phyloP scores from a whole-genome alignment of 192 early-diverging fungal genomes.

The Allomyces javanicus region DNA sequence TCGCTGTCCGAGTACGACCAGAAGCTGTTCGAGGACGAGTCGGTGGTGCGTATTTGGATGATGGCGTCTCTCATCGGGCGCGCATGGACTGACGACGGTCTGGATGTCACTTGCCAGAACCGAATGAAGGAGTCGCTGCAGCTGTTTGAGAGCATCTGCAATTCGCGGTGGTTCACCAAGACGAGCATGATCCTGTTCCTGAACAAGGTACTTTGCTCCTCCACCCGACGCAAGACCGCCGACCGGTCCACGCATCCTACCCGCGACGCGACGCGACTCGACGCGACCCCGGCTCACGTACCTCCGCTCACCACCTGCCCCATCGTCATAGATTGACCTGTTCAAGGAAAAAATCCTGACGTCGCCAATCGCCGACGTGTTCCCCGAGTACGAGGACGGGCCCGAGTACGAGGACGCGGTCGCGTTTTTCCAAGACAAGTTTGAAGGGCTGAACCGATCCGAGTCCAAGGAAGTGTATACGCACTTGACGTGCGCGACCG shows the following conservation, averaged over 20 bases:
- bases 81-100: too few relatives aligned
- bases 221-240: too few relatives aligned
- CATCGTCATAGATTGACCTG: conserved; percentile 60
- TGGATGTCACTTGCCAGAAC: conserved; percentile 24
- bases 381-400: conserved; percentile 54
- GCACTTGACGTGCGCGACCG: conserved; percentile 74
- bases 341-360: conserved; percentile 75
- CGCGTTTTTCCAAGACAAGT: background rate
- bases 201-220: conserved; percentile 39
- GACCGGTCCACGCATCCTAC: too few relatives aligned
- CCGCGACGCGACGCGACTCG: too few relatives aligned
- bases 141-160: conserved; percentile 94
- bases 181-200: conserved; percentile 97
- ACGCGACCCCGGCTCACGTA: too few relatives aligned
- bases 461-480: conserved; percentile 58
- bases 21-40: conserved; percentile 84
- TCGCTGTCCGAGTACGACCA: conserved; percentile 94
- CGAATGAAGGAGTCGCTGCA: conserved; percentile 91
- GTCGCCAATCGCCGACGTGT: conserved; percentile 68
- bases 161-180: conserved; percentile 88
- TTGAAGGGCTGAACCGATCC: background rate
- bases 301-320: too few relatives aligned
- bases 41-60: conserved; percentile 35
- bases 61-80: background rate
- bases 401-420: background rate